phyloP scores from a whole-genome alignment of 2,329 filamentous ascomycete species.

The Capronia coronata region DNA sequence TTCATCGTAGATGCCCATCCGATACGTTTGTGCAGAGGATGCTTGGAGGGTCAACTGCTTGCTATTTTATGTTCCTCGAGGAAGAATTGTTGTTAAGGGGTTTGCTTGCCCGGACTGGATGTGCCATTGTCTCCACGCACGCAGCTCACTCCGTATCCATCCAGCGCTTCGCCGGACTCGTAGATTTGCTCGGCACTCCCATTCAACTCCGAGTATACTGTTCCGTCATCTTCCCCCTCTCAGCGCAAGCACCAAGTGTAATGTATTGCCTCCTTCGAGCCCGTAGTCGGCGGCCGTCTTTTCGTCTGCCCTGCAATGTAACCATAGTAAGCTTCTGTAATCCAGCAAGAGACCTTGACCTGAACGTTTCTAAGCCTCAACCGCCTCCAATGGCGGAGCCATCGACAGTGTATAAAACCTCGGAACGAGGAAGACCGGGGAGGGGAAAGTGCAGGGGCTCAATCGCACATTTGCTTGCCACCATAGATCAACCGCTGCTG shows the following conservation, averaged over 20 bases:
- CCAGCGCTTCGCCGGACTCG: too few species aligned
- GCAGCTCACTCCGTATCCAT: background rate
- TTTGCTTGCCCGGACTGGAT: background rate
- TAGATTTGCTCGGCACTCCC: background rate
- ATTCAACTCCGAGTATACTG: background rate
- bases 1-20: background rate
- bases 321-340: background rate
- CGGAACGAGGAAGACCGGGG: background rate
- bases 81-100: background rate
- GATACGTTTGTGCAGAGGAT: background rate
- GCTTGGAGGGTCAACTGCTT: background rate
- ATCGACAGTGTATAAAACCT: too few species aligned
- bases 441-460: background rate
- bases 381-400: background rate
- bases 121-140: background rate
- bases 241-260: conserved; percentile 92
- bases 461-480: conserved; percentile 90
- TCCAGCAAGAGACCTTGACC: too few species aligned
- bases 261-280: conserved; percentile 83
- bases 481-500: conserved; percentile 95
- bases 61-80: background rate
- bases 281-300: conserved; percentile 87
- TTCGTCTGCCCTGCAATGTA: conserved; percentile 69
- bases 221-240: conserved; percentile 58
- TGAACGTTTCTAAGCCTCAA: too few species aligned